These are phyloP conservation scores for Flaveria trinervia DNA, from an alignment of 129 eudicot species.

Conservation along the genomic window DNA sequence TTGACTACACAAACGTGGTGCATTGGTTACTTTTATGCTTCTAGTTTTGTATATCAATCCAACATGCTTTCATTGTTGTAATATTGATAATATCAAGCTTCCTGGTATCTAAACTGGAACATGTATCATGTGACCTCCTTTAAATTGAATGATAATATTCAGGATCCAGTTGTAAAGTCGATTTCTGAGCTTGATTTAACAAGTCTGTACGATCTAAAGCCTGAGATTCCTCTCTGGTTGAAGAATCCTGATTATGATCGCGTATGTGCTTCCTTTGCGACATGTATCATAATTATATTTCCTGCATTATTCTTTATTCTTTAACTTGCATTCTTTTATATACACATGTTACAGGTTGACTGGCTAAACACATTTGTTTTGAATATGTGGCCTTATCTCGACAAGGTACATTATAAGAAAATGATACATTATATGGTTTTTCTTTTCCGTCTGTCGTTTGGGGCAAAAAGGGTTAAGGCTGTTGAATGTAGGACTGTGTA, in stretches of 20 bases:
- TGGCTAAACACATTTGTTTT: slow-evolving; percentile 71
- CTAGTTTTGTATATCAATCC: not conserved
- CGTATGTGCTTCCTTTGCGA: slow-evolving; percentile 40
- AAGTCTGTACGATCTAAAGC: slow-evolving; percentile 51
- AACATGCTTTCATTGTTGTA: too few relatives aligned
- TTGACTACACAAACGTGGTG: not conserved
- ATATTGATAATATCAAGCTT: not conserved
- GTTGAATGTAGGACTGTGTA: not conserved
- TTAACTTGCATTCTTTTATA: not conserved
- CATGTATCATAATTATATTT: not conserved
- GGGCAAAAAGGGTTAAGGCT: not conserved
- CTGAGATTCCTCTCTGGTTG: slow-evolving; percentile 91
- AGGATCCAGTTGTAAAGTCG: slow-evolving; percentile 62
- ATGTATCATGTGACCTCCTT: not conserved
- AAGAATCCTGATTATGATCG: slow-evolving; percentile 88
- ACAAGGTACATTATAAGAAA: slow-evolving; percentile 59
- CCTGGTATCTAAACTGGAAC: not conserved
- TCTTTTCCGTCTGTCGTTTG: not conserved
- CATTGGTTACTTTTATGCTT: slow-evolving; percentile 7
- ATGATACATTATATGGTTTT: not conserved
- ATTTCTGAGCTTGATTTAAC: slow-evolving; percentile 57
- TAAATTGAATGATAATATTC: slow-evolving; percentile 19
- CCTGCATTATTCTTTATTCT: not conserved
- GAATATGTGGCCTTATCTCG: slow-evolving; percentile 87
- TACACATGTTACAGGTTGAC: slow-evolving; percentile 58